Base-by-base conservation (phyloP, 306 rosid species). In the Vigna reflexopilosa region DNA sequence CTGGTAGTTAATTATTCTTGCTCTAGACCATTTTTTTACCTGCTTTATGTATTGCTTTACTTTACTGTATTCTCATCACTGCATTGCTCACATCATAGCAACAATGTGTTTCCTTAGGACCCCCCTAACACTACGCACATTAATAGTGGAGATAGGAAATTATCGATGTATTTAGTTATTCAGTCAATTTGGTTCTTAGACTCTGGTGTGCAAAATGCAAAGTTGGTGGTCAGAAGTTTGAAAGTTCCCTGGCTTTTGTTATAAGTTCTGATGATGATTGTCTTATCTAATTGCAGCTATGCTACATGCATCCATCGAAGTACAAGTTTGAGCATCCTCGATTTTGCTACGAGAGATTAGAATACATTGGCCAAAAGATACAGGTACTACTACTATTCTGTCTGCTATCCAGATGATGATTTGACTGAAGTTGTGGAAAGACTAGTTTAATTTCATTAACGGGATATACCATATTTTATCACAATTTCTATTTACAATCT, bases 271-370 rank as follows among this genome's bases (percentile, higher is more conserved):
- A 74, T 75, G 76, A 69, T 83, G 85, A 50, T 42, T 70, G 44
- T 58, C 66, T 69, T 64, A 50, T 81, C 78, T 72, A n/a, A 66
- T 47, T 84, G 81, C 96, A 95, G 94, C 97, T 95, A 57, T 89
- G 91, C 74, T 90, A 91, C 84, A 64, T 93, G 90, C 99, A 95
- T 87, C 99, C 98, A 19, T 95, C 99, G 7, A 95, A 89, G 85
- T 73, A 85, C 87, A 95, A 95, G 77, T 93, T 93, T 78, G 97
- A 95, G 85, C 99, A 95, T 73, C 98, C 98, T 61, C 97, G 97
- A 51, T 91, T 95, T 81, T 95, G 97, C 87, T 95, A 86, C 6
- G 97, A 95, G 86, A 91, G 98, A 57, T 81, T 91, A 73, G 98
- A 95, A 86, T 95, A 93, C 57, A 20, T 93, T 56, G 99, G 99